Percentiles rank a stretch among this genome's conserved stretches.
phyloP scores from a whole-genome alignment of 805 yeast genomes.

The Saccharomyces mikatae region DNA sequence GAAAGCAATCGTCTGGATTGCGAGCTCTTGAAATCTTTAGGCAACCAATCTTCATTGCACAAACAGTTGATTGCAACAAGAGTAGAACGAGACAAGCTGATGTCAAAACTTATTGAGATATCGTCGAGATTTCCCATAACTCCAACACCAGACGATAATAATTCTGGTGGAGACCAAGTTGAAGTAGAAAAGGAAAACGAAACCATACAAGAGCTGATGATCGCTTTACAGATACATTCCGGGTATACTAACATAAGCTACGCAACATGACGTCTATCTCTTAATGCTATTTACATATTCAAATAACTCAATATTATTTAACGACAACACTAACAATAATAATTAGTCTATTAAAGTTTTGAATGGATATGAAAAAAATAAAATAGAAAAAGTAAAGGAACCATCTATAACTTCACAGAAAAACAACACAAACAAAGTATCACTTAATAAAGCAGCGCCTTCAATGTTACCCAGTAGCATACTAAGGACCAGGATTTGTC shows the following conservation, averaged over 20 bases:
- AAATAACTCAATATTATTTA: not conserved
- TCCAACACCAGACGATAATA: not conserved
- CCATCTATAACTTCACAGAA: not conserved
- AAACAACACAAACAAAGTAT: not conserved
- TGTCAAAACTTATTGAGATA: constrained; percentile 4
- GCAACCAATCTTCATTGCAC: constrained; percentile 8
- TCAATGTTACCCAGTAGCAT: not conserved
- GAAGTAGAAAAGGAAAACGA: constrained; percentile 9
- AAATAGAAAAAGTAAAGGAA: not conserved
- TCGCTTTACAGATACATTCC: constrained; percentile 17
- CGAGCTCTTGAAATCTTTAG: not conserved
- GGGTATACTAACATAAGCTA: constrained; percentile 3
- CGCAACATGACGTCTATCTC: not conserved
- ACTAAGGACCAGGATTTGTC: not conserved
- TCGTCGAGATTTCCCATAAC: not conserved
- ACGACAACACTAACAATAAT: not conserved
- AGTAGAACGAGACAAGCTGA: not conserved
- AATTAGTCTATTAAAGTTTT: not conserved
- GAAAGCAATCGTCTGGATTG: not conserved
- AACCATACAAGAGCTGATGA: constrained; percentile 11
- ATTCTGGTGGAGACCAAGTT: not conserved
- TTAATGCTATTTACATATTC: not conserved
- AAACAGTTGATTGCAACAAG: constrained; percentile 12
- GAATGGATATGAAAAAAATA: not conserved
- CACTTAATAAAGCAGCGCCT: not conserved